Percentiles rank a stretch among this genome's conserved stretches.
Conservation (phyloP, 805 yeast genomes). For the Kluyveromyces starmeri region DNA sequence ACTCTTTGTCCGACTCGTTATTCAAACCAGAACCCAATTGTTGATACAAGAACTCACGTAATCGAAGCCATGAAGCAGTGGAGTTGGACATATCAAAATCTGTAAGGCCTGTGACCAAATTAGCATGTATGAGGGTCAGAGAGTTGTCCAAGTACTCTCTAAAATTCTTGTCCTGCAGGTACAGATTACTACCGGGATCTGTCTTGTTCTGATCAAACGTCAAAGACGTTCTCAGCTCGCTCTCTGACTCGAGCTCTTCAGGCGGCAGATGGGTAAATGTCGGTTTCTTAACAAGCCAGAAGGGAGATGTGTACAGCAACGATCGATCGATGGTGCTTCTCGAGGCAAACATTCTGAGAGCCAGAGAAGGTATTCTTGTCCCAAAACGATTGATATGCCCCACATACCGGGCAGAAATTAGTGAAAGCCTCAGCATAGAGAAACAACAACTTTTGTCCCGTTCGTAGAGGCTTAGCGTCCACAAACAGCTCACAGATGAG, state of each 20-base stretch:
- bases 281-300: slow-evolving; percentile 13
- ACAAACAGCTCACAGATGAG: no score
- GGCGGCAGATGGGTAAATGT: slow-evolving; percentile 12
- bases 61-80: slow-evolving; percentile 9
- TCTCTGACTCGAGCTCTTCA: slow-evolving; percentile 6
- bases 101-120: not conserved
- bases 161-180: slow-evolving; percentile 1
- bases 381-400: no score
- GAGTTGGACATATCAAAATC: not conserved
- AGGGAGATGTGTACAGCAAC: slow-evolving; percentile 2
- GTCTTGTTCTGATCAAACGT: not conserved
- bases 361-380: no score
- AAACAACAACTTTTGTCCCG: no score
- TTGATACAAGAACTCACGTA: slow-evolving; percentile 10
- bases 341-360: no score
- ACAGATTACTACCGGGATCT: not conserved
- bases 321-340: no score
- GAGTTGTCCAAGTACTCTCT: slow-evolving; percentile 2
- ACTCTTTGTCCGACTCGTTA: slow-evolving; percentile 3
- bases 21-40: slow-evolving; percentile 10
- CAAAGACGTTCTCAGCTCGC: not conserved
- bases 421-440: no score
- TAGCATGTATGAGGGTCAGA: slow-evolving; percentile 1
- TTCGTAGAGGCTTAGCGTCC: no score
- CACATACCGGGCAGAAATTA: no score